Evolutionary conservation across 345 rosid genomes (phyloP), one percentile per base, ranked within the genome.

Genomic region (Xanthoceras sorbifolium): DNA sequence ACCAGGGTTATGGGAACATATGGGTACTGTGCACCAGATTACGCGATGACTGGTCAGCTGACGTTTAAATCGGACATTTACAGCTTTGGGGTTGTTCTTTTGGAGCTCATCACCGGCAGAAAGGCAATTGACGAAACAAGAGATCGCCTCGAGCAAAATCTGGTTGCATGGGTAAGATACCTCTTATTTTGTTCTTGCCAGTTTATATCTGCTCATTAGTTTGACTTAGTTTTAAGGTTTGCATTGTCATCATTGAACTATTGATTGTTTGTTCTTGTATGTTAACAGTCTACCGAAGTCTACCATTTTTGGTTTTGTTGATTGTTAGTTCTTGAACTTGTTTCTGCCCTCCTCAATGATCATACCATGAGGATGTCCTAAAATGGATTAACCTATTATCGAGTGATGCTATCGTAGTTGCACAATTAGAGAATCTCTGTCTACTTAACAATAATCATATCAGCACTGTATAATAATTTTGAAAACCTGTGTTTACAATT

Each of bases 1-100:
- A 93, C 98, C 0, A 88, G 97, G 80, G 97, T 93, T 73, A 94
- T 94, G 98, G 98, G 98, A 71, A 94, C 98, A 3, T 91, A 91
- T 25, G 98, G 98, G 44, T 94, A 94, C 80, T 94, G 98, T 83
- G 97, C 98, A 15, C 98, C 97, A 0, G 97, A 94, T 46, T 94
- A 94, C 65, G 98, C 97, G 55, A 93, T 91, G 98, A 94, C 97
- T 0, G 98, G 98, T 18, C 97, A 93, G 75, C 86, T 94, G 75
- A 91, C 97, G 1, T 87, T 91, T 70, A 94, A 94, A 81, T 94
- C 98, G 2, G 98, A 94, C 84, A 84, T 93, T 44, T 94, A 91
- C 79, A 93, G 98, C 80, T 94, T 94, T 28, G 98, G 98, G 22
- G 97, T 94, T 71, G 97, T 91, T 29, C 94, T 94, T 61, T 80